Base-by-base conservation (phyloP, 257 asterid genomes). In the Capsicum rhomboideum region DNA sequence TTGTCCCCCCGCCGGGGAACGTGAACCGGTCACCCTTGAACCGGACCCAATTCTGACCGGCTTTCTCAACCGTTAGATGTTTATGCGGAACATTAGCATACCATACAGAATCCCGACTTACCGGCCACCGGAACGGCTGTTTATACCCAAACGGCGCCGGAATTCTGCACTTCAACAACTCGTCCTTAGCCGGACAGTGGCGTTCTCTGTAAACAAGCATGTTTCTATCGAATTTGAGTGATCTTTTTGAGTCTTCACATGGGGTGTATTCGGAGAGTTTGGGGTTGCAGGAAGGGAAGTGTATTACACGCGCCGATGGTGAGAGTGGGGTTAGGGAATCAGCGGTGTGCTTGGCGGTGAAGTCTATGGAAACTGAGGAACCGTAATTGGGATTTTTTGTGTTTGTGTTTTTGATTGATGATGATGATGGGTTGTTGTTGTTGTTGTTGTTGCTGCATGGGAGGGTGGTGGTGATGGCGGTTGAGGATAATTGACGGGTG, bases 1-100 rank as follows among this genome's bases (percentile, higher is more conserved):
- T 96, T 72, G 99, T 94, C 11, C 99, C 98, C 14, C 99, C 99
- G 53, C 99, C 98, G 29, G 99, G 99, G 82, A 96, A 96, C 2
- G 82, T 90, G 86, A 96, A 93, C 92, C 97, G 93, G 83, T 96
- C 98, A 1, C 92, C 95, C 6, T 92, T 86, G 80, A 91, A 93
- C 85, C 97, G 92, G 88, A 96, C 97, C 99, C 99, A 96, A 21
- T 96, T 96, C 98, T 96, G 99, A 1, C 92, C 92, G 14, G 97
- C 98, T 82, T 96, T 96, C 90, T 96, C 99, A 26, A 96, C 97
- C 83, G 98, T 96, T 80, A 96, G 87, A 40, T 96, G 98, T 91
- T 96, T 96, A 82, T 96, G 99, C 26, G 99, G 99, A 84, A 96
- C 98, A 85, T 96, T 96, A 2, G 97, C 99, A 59, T 90, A 94